Evolutionary conservation across 768 basidiomycete genomes (phyloP).

Genomic region (Neoboletus magnificus): DNA sequence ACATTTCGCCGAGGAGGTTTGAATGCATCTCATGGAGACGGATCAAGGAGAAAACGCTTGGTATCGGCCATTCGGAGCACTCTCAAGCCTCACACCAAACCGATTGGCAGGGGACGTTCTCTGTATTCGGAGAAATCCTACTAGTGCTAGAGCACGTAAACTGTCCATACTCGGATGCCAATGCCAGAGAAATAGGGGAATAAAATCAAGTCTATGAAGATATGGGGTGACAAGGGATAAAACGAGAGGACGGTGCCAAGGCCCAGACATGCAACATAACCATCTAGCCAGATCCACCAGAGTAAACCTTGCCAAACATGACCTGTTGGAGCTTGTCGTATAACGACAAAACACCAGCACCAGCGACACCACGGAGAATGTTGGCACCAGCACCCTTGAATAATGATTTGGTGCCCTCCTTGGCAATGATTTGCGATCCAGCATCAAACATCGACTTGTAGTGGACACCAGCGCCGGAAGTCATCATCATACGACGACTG

Average conservation of each 20-base stretch:
- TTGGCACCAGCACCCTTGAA: slow-evolving; percentile 99
- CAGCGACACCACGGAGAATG: slow-evolving; percentile 98
- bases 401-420: slow-evolving; percentile 93
- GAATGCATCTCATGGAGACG: slow-evolving; percentile 14
- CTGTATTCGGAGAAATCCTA: slow-evolving; percentile 19
- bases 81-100: neutral
- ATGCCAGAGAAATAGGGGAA: slow-evolving; percentile 24
- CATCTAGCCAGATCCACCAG: slow-evolving; percentile 62
- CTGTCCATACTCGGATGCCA: slow-evolving; percentile 21
- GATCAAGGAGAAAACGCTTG: too few relatives aligned
- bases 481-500: slow-evolving; percentile 99
- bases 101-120: neutral
- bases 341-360: slow-evolving; percentile 97
- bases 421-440: slow-evolving; percentile 87
- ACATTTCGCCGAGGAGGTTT: too few relatives aligned
- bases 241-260: slow-evolving; percentile 33
- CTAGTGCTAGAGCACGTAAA: slow-evolving; percentile 25
- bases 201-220: slow-evolving; percentile 34
- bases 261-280: slow-evolving; percentile 21
- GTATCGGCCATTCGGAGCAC: neutral
- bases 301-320: slow-evolving; percentile 99
- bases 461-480: slow-evolving; percentile 90
- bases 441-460: slow-evolving; percentile 99
- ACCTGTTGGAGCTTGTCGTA: slow-evolving; percentile 98
- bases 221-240: slow-evolving; percentile 20